These are phyloP conservation scores for Chaetoscypha palmicola DNA, from an alignment of 2,329 filamentous ascomycete genomes.

Conservation along the genomic window DNA sequence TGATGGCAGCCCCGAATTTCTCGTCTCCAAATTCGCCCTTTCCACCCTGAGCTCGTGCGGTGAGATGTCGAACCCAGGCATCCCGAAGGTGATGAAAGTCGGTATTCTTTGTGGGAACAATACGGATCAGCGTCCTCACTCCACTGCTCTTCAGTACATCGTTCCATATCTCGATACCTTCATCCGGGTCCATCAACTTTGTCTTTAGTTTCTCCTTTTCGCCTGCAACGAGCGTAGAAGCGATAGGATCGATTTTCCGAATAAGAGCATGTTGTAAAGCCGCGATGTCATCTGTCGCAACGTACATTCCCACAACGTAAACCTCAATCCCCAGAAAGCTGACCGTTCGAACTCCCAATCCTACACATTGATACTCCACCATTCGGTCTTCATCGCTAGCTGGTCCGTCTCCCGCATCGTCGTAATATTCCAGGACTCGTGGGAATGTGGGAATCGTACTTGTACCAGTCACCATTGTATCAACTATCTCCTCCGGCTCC, in stretches of 20 bases:
- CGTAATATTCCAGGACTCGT: slow-evolving; percentile 23
- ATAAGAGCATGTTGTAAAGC: slow-evolving; percentile 73
- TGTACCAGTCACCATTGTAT: slow-evolving; percentile 28
- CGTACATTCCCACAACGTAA: slow-evolving; percentile 89
- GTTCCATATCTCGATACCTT: slow-evolving; percentile 69
- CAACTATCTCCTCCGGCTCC: slow-evolving; percentile 35
- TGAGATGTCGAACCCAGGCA: slow-evolving; percentile 81
- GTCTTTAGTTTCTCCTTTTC: slow-evolving; percentile 71
- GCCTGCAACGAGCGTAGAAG: slow-evolving; percentile 73
- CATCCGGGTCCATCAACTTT: slow-evolving; percentile 60
- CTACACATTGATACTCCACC: slow-evolving; percentile 78
- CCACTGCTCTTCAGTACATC: slow-evolving; percentile 57
- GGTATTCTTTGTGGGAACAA: slow-evolving; percentile 87
- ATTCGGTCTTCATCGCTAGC: slow-evolving; percentile 22
- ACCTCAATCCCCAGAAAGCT: slow-evolving; percentile 87
- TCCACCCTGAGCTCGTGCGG: slow-evolving; percentile 59
- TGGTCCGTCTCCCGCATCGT: slow-evolving; percentile 16
- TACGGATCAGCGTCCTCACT: slow-evolving; percentile 71
- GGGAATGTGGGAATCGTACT: slow-evolving; percentile 29
- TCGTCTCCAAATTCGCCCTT: slow-evolving; percentile 58
- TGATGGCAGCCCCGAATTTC: slow-evolving; percentile 66
- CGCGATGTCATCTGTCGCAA: slow-evolving; percentile 75
- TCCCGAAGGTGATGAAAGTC: slow-evolving; percentile 91
- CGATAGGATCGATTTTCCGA: slow-evolving; percentile 65
- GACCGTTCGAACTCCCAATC: slow-evolving; percentile 80